Conservation (phyloP, 2,329 filamentous ascomycete species). For the Fonsecaea erecta region DNA sequence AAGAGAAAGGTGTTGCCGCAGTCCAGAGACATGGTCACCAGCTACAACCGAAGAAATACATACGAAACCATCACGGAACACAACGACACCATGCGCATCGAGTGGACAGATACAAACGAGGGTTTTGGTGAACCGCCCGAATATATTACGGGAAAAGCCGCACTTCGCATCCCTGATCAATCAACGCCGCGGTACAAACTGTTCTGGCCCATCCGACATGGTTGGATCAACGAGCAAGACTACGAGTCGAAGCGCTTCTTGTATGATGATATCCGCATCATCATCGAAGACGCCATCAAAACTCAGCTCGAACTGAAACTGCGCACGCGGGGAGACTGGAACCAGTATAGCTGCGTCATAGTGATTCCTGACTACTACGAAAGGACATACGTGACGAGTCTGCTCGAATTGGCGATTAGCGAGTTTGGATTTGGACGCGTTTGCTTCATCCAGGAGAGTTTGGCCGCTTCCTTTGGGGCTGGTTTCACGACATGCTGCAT, state of each 20-base stretch:
- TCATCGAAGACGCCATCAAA: constrained; percentile 83
- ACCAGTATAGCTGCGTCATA: constrained; percentile 93
- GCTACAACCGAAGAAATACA: constrained; percentile 84
- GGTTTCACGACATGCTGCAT: constrained; percentile 94
- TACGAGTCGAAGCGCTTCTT: constrained; percentile 80
- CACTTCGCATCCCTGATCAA: constrained; percentile 83
- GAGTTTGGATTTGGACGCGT: constrained; percentile 89
- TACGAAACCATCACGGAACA: constrained; percentile 90
- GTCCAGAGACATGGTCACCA: constrained; percentile 91
- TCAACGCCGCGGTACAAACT: constrained; percentile 89
- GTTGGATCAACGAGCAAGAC: constrained; percentile 87
- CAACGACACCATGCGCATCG: constrained; percentile 90
- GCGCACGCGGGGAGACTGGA: constrained; percentile 67
- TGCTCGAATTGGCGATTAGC: constrained; percentile 82
- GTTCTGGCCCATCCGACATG: constrained; percentile 87
- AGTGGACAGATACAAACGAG: constrained; percentile 84
- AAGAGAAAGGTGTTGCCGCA: constrained; percentile 97
- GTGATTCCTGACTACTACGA: constrained; percentile 97
- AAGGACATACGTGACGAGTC: constrained; percentile 83
- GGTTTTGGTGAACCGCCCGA: constrained; percentile 64
- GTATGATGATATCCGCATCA: constrained; percentile 82
- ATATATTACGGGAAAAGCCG: constrained; percentile 80
- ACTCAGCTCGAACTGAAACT: constrained; percentile 74
- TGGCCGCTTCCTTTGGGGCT: constrained; percentile 92
- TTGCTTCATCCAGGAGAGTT: constrained; percentile 93